Evolutionary conservation across 441 rosid species (phyloP).

Genomic region (Geranium incanum): DNA sequence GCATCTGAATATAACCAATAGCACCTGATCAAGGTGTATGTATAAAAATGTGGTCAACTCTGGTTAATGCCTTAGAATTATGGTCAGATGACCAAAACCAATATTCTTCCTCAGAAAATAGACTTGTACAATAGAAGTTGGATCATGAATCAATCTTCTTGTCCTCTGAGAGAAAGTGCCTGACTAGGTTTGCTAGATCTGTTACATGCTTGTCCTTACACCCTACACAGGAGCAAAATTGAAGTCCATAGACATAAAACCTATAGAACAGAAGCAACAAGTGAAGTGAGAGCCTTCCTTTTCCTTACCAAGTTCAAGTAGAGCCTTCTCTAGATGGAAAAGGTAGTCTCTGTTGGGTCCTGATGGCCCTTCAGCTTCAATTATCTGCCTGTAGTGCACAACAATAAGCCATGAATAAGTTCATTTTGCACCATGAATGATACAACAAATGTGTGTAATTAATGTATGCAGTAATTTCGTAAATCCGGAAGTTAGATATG

Average conservation of each 20-base stretch:
- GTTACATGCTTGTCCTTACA: slow-evolving; percentile 62
- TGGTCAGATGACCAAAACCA: no score
- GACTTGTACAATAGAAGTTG: neutral
- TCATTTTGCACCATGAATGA: neutral
- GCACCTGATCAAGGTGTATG: no score
- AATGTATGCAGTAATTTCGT: no score
- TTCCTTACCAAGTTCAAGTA: slow-evolving; percentile 42
- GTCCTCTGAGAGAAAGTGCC: slow-evolving; percentile 33
- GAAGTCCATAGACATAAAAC: no score
- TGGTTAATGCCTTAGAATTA: no score
- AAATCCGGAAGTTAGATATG: no score
- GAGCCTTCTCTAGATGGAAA: slow-evolving; percentile 64
- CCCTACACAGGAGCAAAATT: slow-evolving; percentile 29
- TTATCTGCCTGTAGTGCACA: slow-evolving; percentile 48
- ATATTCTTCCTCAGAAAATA: no score
- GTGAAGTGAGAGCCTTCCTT: neutral
- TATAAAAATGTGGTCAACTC: no score
- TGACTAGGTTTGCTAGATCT: slow-evolving; percentile 62
- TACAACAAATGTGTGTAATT: no score
- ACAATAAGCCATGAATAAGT: slow-evolving; percentile 1
- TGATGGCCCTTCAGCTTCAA: slow-evolving; percentile 74
- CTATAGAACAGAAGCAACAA: neutral
- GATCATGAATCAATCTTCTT: slow-evolving; percentile 5
- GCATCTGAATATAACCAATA: no score
- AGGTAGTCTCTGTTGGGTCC: slow-evolving; percentile 91